A percentile compares a stretch with the other conserved stretches of the same genome.
Conservation (phyloP, 2,329 filamentous ascomycete genomes). For the Penicillium sp. region DNA sequence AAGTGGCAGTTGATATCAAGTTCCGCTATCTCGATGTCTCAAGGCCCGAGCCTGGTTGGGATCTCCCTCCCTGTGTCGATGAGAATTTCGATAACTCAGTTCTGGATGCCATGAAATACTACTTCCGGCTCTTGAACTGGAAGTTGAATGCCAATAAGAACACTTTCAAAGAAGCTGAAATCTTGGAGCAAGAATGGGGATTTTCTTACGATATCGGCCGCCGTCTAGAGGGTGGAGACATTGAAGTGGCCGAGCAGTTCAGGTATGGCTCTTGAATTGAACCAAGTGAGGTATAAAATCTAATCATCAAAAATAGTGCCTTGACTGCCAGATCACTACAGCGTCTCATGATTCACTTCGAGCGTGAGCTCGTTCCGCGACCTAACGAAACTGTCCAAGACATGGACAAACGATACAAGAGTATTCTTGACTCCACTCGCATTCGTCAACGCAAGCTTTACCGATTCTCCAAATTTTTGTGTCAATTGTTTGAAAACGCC, state of each 20-base stretch:
- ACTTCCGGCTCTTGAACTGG: slow-evolving; percentile 98
- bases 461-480: slow-evolving; percentile 87
- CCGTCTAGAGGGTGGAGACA: slow-evolving; percentile 87
- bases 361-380: slow-evolving; percentile 82
- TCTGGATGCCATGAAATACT: slow-evolving; percentile 90
- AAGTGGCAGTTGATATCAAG: slow-evolving; percentile 90
- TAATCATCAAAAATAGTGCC: slow-evolving; percentile 53
- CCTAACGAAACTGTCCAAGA: slow-evolving; percentile 81
- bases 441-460: slow-evolving; percentile 96
- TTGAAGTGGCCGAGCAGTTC: slow-evolving; percentile 97
- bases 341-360: slow-evolving; percentile 86
- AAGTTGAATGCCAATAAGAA: slow-evolving; percentile 97
- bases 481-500: slow-evolving; percentile 92
- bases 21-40: slow-evolving; percentile 82
- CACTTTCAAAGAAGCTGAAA: slow-evolving; percentile 97
- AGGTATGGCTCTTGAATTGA: slow-evolving; percentile 49
- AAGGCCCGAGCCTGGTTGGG: slow-evolving; percentile 88
- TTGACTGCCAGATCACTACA: slow-evolving; percentile 91
- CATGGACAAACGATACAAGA: slow-evolving; percentile 97
- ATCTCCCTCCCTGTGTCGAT: slow-evolving; percentile 92
- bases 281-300: slow-evolving; percentile 2
- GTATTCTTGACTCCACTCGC: slow-evolving; percentile 90
- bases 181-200: slow-evolving; percentile 96
- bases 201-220: slow-evolving; percentile 93
- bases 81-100: slow-evolving; percentile 93